A percentile compares a stretch with the other conserved stretches of the same genome.
Conservation (phyloP, 75 land plant species). For the Pinus albicaulis region DNA sequence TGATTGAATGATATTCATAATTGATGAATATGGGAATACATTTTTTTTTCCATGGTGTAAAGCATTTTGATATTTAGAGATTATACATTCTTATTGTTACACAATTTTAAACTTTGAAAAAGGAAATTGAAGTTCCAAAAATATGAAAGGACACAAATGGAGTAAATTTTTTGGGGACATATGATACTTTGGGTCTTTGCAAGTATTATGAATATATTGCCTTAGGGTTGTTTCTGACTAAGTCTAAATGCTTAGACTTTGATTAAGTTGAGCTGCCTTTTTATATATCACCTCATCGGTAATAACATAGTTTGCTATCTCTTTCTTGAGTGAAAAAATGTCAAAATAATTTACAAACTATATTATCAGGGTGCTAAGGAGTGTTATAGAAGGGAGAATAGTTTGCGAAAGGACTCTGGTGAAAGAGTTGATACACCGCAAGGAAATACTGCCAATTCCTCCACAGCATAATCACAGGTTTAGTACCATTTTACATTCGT, state of each 20-base stretch:
- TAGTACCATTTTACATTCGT: neutral
- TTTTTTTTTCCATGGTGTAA: neutral
- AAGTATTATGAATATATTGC: neutral
- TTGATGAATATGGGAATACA: too few species aligned
- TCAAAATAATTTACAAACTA: neutral
- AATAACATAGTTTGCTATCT: neutral
- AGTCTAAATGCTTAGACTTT: neutral
- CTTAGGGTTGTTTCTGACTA: neutral
- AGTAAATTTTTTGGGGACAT: neutral
- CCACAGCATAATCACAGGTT: neutral
- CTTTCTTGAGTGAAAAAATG: neutral
- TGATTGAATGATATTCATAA: too few species aligned
- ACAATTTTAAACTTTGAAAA: too few species aligned
- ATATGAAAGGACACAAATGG: neutral
- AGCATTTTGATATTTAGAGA: neutral
- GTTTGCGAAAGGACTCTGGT: conserved; percentile 33
- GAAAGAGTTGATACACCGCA: neutral
- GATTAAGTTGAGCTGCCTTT: neutral
- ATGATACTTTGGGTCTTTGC: neutral
- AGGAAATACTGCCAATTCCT: neutral
- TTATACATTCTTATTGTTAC: neutral
- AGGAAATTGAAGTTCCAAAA: too few species aligned
- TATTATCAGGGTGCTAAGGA: conserved; percentile 47
- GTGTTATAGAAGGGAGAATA: conserved; percentile 41
- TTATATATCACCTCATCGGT: neutral